phyloP scores from a whole-genome alignment of 2,329 filamentous ascomycete genomes.

The Parastagonospora nodorum region DNA sequence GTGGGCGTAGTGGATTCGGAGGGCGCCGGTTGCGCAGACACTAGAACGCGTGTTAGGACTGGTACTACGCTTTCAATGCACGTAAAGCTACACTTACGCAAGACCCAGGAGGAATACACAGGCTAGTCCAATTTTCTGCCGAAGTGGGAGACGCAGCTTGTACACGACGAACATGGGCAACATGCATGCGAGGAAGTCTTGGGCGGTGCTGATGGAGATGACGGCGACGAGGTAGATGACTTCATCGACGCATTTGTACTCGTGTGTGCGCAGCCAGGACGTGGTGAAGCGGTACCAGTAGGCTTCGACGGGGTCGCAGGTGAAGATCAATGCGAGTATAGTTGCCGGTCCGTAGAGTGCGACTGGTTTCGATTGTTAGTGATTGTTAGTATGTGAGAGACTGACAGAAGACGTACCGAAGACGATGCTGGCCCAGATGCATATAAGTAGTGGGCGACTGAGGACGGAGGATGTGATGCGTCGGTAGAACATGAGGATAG shows the following conservation, averaged over 20 bases:
- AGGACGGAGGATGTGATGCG: constrained; percentile 15
- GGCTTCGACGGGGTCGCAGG: constrained; percentile 18
- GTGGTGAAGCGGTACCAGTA: constrained; percentile 20
- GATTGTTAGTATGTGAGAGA: background rate
- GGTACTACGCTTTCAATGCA: background rate
- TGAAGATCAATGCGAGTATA: constrained; percentile 14
- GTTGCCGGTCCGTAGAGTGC: constrained; percentile 13
- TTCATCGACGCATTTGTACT: constrained; percentile 19
- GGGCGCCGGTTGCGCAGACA: constrained; percentile 11
- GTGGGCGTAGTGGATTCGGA: constrained; percentile 11
- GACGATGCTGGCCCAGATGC: constrained; percentile 10
- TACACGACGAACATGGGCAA: constrained; percentile 17
- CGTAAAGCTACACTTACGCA: constrained; percentile 2
- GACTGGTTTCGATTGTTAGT: background rate
- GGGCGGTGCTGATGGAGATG: constrained; percentile 13
- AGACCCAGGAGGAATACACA: constrained; percentile 12
- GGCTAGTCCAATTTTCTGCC: constrained; percentile 16
- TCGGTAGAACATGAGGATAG: constrained; percentile 21
- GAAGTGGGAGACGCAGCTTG: constrained; percentile 16
- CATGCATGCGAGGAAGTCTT: constrained; percentile 20
- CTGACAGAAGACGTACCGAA: constrained; percentile 1
- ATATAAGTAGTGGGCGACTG: constrained; percentile 6
- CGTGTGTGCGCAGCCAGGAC: constrained; percentile 12
- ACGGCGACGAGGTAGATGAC: constrained; percentile 10
- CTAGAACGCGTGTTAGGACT: background rate